Evolutionary conservation across 306 rosid species (phyloP), one percentile per base, ranked within the genome.

Genomic region (Castanospermum australe): DNA sequence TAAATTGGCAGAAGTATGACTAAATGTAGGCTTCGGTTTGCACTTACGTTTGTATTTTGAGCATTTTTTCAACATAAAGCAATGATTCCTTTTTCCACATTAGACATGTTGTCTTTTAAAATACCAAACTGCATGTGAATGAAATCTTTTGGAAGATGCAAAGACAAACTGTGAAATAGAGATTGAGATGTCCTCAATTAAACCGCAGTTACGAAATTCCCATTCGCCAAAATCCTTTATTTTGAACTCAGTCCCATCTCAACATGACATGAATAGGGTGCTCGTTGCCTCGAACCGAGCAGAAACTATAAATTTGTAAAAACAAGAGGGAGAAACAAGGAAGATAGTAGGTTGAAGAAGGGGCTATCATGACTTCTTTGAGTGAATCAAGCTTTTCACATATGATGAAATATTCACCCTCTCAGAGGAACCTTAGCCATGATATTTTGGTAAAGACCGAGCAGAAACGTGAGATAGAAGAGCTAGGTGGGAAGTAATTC

Each of bases 21-120:
- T 70, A 24, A 82, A 57, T 71, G 71, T 67, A 57, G 80, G 60
- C 13, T 48, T 75, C 74, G 50, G 71, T 64, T 63, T 63, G 12
- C 68, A 59, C 28, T 47, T 69, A 45, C 24, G 18, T 54, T 24
- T 5, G 81, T 61, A 77, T 36, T 60, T 10, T 68, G 54, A 39
- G 56, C 32, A 56, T 32, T 65, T 47, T 39, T 52, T 65, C 60
- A 1, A 33, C 64, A 48, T 25, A 45, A 67, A 56, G 47, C 56
- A 35, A 44, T 22, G 13, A 57, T 9, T 51, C 68, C 33, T 15
- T 59, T 76, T 63, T 62, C 75, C 22, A 36, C 11, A 9, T 28
- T 18, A n/a, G 59, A 15, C n/a, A 28, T n/a, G n/a, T 13, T 25
- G 38, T 51, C 24, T 30, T 57, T 5, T 33, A 25, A 47, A 32